These are phyloP conservation scores for Aspergillus quadrilineatus DNA, from an alignment of 2,329 filamentous ascomycete species.

Conservation along the genomic window DNA sequence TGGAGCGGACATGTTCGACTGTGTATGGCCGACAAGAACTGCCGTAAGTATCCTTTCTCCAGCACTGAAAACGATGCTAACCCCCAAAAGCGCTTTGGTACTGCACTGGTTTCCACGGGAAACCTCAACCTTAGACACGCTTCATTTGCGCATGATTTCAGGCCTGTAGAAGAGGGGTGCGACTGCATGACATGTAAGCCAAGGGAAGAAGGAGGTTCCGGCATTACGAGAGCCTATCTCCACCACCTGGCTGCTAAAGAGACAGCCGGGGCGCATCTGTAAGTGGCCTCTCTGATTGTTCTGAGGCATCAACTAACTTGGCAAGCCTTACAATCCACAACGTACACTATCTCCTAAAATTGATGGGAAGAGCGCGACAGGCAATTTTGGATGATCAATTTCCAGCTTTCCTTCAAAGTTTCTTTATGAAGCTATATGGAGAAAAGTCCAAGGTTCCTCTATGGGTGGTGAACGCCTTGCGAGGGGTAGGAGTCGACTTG, in stretches of 20 bases:
- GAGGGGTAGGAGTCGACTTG: slow-evolving; percentile 76
- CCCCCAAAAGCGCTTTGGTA: slow-evolving; percentile 70
- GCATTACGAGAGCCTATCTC: slow-evolving; percentile 83
- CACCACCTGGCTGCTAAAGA: slow-evolving; percentile 92
- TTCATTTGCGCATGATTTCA: slow-evolving; percentile 74
- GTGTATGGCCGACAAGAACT: slow-evolving; percentile 95
- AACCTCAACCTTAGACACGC: slow-evolving; percentile 82
- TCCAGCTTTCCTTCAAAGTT: slow-evolving; percentile 72
- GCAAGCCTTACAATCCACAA: slow-evolving; percentile 84
- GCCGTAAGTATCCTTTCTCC: slow-evolving; percentile 54
- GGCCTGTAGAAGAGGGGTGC: slow-evolving; percentile 79
- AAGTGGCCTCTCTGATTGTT: slow-evolving; percentile 20
- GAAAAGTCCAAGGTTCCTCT: slow-evolving; percentile 67
- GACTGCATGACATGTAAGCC: slow-evolving; percentile 74
- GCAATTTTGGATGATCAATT: slow-evolving; percentile 80
- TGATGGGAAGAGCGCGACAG: slow-evolving; percentile 74
- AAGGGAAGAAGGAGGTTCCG: slow-evolving; percentile 66
- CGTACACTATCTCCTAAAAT: slow-evolving; percentile 81
- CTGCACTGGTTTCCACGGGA: slow-evolving; percentile 79
- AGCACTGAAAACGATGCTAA: background rate
- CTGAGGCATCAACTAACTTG: slow-evolving; percentile 14
- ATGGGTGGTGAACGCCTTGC: slow-evolving; percentile 82
- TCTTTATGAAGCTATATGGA: slow-evolving; percentile 73
- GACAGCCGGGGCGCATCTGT: slow-evolving; percentile 79
- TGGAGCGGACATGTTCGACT: slow-evolving; percentile 99